phyloP scores from a whole-genome alignment of 257 asterid genomes.

The Solanum boliviense region DNA sequence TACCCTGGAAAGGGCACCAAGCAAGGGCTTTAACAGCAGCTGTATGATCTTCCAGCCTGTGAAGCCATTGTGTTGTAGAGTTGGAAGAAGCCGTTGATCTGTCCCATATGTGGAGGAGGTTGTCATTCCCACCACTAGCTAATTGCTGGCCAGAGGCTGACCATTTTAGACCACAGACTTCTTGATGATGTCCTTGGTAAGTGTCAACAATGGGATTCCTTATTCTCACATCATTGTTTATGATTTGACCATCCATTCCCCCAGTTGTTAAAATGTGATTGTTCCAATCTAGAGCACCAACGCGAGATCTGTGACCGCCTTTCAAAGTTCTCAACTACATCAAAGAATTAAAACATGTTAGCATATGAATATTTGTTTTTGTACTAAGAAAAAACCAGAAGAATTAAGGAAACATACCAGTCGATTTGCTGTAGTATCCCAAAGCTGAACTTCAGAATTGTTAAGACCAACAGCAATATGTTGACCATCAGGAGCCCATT shows the following conservation, averaged over 20 bases:
- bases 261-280: conserved; percentile 81
- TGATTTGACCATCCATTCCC: conserved; percentile 82
- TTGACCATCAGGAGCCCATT: conserved; percentile 93
- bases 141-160: conserved; percentile 85
- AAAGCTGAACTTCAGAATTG: conserved; percentile 81
- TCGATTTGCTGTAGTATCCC: conserved; percentile 77
- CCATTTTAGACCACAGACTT: conserved; percentile 94
- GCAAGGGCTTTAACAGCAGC: conserved; percentile 96
- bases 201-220: conserved; percentile 58
- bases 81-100: conserved; percentile 53
- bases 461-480: conserved; percentile 77
- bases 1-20: conserved; percentile 93
- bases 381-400: neutral
- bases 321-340: conserved; percentile 74
- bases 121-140: conserved; percentile 92
- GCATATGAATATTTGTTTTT: neutral
- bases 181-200: conserved; percentile 78
- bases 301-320: conserved; percentile 67
- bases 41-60: conserved; percentile 83
- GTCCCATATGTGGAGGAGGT: conserved; percentile 94
- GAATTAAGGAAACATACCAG: conserved; percentile 28
- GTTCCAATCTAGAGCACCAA: conserved; percentile 90
- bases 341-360: neutral
- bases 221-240: conserved; percentile 79
- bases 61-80: conserved; percentile 67